These are phyloP conservation scores for Alliaria petiolata DNA, from an alignment of 345 rosid genomes.

Conservation along the genomic window DNA sequence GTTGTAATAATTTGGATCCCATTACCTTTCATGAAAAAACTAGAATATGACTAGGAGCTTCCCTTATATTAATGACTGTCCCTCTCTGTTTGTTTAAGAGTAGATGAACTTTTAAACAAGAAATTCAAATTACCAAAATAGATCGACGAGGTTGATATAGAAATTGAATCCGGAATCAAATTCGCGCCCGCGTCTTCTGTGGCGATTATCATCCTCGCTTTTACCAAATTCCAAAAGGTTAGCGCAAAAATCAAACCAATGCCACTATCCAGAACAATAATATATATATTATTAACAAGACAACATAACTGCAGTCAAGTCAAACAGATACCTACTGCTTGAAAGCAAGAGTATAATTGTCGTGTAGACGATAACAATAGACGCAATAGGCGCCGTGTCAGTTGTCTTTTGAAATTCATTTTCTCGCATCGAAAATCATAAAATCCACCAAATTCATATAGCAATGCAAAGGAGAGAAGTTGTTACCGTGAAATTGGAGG, in stretches of 20 bases:
- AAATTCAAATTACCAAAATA: slow-evolving; percentile 61
- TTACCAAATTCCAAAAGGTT: slow-evolving; percentile 22
- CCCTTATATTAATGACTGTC: not conserved
- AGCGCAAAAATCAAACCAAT: slow-evolving; percentile 1
- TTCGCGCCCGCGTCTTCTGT: slow-evolving; percentile 79
- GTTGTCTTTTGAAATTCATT: too few species aligned
- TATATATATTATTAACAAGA: not conserved
- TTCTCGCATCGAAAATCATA: too few species aligned
- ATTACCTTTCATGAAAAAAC: slow-evolving; percentile 53
- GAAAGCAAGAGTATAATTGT: slow-evolving; percentile 74
- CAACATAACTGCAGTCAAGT: slow-evolving; percentile 1
- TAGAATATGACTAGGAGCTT: slow-evolving; percentile 3
- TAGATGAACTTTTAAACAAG: not conserved
- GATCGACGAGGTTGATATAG: slow-evolving; percentile 62
- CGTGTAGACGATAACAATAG: slow-evolving; percentile 83
- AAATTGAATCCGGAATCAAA: slow-evolving; percentile 70
- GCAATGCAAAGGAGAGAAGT: too few species aligned
- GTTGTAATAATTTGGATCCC: slow-evolving; percentile 90
- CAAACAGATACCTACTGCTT: slow-evolving; percentile 63
- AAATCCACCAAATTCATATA: too few species aligned
- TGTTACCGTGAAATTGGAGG: too few species aligned
- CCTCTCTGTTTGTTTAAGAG: not conserved
- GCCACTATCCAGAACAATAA: not conserved
- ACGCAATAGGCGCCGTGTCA: slow-evolving; percentile 90
- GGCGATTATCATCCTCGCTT: slow-evolving; percentile 89